Evolutionary conservation across 1,284 basidiomycete species (phyloP).

Genomic region (Moniliella sp.): DNA sequence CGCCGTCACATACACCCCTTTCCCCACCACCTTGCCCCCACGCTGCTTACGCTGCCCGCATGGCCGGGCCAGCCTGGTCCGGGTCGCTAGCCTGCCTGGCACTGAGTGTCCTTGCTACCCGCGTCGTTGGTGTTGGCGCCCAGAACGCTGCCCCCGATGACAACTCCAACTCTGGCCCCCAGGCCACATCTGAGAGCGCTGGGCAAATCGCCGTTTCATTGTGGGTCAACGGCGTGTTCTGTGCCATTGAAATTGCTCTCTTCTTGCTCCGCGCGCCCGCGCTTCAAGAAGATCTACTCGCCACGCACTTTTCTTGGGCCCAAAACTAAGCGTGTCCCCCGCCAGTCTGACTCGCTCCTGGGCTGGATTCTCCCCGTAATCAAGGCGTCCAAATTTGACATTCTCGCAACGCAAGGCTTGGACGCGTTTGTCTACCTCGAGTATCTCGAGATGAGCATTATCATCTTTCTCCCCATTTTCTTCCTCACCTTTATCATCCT

Average conservation of each 20-base stretch:
- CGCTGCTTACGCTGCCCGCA: no score
- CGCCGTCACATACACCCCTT: no score
- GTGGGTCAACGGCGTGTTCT: constrained; percentile 27
- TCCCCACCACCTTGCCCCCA: no score
- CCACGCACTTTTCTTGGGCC: constrained; percentile 31
- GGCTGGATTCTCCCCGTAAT: constrained; percentile 35
- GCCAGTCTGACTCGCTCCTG: constrained; percentile 29
- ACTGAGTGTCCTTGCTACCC: no score
- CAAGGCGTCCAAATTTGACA: constrained; percentile 20
- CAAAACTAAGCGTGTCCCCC: constrained; percentile 17
- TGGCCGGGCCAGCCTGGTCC: no score
- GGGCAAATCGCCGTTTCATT: no score
- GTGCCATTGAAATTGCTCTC: constrained; percentile 19
- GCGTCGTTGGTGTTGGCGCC: no score
- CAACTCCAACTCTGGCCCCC: no score
- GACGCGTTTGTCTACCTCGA: constrained; percentile 86
- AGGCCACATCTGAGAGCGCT: no score
- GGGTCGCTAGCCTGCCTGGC: no score
- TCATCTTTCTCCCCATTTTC: constrained; percentile 54
- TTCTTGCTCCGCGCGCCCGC: constrained; percentile 34
- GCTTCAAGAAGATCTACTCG: constrained; percentile 34
- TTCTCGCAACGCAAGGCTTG: constrained; percentile 48
- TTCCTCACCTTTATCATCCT: constrained; percentile 38
- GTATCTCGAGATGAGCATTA: constrained; percentile 56
- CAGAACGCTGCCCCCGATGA: no score